These are phyloP conservation scores for Chrysanthemum lavandulifolium DNA, from an alignment of 129 eudicot genomes.

Conservation along the genomic window DNA sequence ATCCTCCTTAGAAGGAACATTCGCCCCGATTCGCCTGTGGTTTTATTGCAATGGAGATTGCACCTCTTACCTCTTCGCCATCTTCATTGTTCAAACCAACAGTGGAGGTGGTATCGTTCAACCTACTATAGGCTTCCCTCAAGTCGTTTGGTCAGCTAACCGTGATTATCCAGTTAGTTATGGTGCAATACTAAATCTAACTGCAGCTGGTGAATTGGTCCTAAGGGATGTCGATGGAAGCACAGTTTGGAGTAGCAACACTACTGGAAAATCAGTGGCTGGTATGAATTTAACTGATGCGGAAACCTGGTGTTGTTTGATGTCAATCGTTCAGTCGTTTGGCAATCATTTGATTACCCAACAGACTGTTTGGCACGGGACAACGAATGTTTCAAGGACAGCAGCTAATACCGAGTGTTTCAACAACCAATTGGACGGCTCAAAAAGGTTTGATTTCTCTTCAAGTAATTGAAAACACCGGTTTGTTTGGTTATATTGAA, in stretches of 20 bases:
- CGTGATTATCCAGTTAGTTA: conserved; percentile 21
- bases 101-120: neutral
- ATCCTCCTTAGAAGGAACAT: conserved; percentile 6
- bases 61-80: conserved; percentile 3
- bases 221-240: conserved; percentile 31
- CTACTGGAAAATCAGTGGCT: conserved; percentile 7
- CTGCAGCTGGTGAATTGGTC: conserved; percentile 18
- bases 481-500: conserved; percentile 17
- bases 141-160: conserved; percentile 38
- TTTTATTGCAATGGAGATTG: conserved; percentile 22
- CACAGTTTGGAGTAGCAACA: conserved; percentile 32
- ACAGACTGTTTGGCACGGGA: conserved; percentile 31
- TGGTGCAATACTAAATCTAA: conserved; percentile 16
- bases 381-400: conserved; percentile 26
- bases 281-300: conserved; percentile 21
- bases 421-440: conserved; percentile 8
- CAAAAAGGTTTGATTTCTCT: conserved; percentile 13
- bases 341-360: conserved; percentile 33
- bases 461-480: neutral
- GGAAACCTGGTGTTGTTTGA: conserved; percentile 32
- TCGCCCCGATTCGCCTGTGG: conserved; percentile 17
- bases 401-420: conserved; percentile 2
- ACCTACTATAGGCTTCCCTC: conserved; percentile 1
- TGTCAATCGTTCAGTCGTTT: neutral
- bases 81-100: conserved; percentile 18